These are phyloP conservation scores for Neopestalotiopsis clavispora DNA, from an alignment of 2,329 filamentous ascomycete genomes.

Conservation along the genomic window DNA sequence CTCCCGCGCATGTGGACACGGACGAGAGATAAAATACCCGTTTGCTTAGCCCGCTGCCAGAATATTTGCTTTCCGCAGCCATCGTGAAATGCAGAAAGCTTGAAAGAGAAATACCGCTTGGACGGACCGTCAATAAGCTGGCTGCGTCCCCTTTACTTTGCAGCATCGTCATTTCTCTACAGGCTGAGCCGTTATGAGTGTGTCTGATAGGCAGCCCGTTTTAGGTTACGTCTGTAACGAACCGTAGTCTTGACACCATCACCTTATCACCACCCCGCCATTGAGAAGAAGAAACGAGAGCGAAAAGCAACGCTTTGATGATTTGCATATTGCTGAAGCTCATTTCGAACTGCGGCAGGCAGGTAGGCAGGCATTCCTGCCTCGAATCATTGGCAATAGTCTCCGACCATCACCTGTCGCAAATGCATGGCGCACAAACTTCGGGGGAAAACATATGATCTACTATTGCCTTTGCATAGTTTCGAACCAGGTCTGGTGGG, in stretches of 20 bases:
- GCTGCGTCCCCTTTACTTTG: background rate
- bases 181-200: background rate
- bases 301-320: background rate
- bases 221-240: background rate
- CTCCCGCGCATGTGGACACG: background rate
- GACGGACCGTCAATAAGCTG: background rate
- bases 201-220: background rate
- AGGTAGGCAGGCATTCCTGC: no score
- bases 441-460: slow-evolving; percentile 1
- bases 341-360: no score
- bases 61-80: background rate
- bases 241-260: background rate
- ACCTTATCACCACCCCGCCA: background rate
- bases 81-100: background rate
- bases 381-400: background rate
- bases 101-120: background rate
- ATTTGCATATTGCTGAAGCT: background rate
- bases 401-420: background rate
- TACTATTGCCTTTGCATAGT: background rate
- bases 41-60: background rate
- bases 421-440: background rate
- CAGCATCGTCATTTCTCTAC: background rate
- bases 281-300: background rate
- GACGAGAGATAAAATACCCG: background rate
- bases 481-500: background rate